phyloP scores from a whole-genome alignment of 257 asterid species.

The Striga asiatica region DNA sequence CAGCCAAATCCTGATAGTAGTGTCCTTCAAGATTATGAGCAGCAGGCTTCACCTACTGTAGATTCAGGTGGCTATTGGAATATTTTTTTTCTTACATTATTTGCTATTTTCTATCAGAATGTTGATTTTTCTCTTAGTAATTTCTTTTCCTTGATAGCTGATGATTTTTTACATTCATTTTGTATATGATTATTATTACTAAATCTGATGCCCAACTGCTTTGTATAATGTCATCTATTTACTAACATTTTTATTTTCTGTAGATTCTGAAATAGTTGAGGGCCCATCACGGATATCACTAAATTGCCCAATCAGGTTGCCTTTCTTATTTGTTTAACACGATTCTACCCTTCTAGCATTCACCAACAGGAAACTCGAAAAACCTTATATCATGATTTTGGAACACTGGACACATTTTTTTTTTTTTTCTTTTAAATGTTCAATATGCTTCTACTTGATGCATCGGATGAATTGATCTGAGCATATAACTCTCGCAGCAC shows the following conservation, averaged over 20 bases:
- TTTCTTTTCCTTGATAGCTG: not conserved
- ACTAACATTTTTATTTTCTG: conserved; percentile 7
- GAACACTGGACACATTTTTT: too few species aligned
- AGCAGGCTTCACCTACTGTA: conserved; percentile 28
- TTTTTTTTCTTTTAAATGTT: too few species aligned
- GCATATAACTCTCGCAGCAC: not conserved
- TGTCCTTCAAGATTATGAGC: conserved; percentile 48
- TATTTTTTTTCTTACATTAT: too few species aligned
- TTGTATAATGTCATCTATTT: not conserved
- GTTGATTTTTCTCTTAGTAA: too few species aligned
- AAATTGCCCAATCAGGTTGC: conserved; percentile 74
- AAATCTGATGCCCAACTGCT: conserved; percentile 3
- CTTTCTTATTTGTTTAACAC: not conserved
- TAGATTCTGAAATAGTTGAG: conserved; percentile 67
- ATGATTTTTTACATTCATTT: not conserved
- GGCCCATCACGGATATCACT: conserved; percentile 64
- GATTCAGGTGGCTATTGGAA: conserved; percentile 44
- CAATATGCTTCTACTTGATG: not conserved
- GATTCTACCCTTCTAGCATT: too few species aligned
- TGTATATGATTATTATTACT: not conserved
- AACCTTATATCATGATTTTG: too few species aligned
- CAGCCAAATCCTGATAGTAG: conserved; percentile 25
- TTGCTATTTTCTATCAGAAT: too few species aligned
- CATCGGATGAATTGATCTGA: not conserved
- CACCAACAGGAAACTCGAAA: not conserved